Evolutionary conservation across 2,329 filamentous ascomycete species (phyloP), one percentile per base, ranked within the genome.

Genomic region (Exophiala aquamarina): DNA sequence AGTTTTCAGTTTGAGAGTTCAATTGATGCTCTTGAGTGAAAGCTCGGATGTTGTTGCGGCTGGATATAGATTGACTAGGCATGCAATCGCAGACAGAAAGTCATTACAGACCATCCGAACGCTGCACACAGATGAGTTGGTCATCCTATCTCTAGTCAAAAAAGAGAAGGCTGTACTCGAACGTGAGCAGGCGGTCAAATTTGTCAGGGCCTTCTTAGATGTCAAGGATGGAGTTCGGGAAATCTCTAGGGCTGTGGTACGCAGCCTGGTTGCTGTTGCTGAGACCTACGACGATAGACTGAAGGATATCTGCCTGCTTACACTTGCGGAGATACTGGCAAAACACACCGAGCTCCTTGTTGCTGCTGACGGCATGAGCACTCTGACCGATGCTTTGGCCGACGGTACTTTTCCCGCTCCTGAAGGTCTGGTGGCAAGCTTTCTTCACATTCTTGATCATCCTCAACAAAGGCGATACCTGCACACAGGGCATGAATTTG

Each of bases 81-180:
- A 97, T 69, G 88, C 92, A 41, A 93, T 98, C 57, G 95, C 92
- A 9, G 93, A 98, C 65, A 78, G 90, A 26, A 84, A 84, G 37
- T 98, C 93, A 3, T 76, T 98, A 18, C 87, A 88, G 64, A 95
- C 85, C 40, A 95, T 98, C 52, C 83, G 92, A 46, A 79, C 79
- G 11, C 73, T 97, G 15, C 91, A 96, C 58, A 97, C 90, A 0
- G 94, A 98, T 65, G 92, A 89, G 60, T 75, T 97, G 15, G 91
- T 96, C 20, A 89, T 95, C 31, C 76, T 92, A 60, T 97, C 93
- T 1, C 74, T 98, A 26, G 89, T 94, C 56, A 97, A 97, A 65
- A 93, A 97, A 66, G 86, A 87, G 62, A 97, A 96, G 67, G 89
- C 92, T n/a, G 91, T 92, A 59, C 88, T 98, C 14, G 93, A 98